Evolutionary conservation across 208 protist species (phyloP).

Genomic region (Crithidia thermophila): DNA sequence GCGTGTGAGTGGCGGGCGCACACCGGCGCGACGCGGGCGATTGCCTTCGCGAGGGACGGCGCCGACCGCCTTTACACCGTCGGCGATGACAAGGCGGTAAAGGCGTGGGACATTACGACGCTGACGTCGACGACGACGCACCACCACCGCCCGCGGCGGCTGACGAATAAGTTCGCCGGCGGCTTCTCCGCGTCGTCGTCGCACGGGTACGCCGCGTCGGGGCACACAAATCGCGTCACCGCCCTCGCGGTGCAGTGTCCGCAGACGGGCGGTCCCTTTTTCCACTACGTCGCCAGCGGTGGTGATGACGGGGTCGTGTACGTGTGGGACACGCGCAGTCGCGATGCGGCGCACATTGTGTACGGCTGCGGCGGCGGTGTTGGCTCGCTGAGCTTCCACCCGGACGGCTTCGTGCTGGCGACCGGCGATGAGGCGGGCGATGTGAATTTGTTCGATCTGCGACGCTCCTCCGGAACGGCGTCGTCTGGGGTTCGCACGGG

Average conservation of each 20-base stretch:
- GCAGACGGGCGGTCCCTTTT: constrained; percentile 18
- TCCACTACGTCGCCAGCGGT: constrained; percentile 73
- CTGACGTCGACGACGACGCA: constrained; percentile 13
- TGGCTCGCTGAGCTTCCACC: constrained; percentile 78
- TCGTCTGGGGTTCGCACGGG: neutral
- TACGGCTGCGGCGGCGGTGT: constrained; percentile 65
- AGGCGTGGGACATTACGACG: constrained; percentile 71
- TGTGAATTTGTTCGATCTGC: constrained; percentile 91
- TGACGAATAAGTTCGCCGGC: constrained; percentile 53
- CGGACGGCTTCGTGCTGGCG: constrained; percentile 81
- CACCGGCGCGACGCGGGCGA: constrained; percentile 60
- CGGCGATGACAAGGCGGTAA: constrained; percentile 88
- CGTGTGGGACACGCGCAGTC: constrained; percentile 82
- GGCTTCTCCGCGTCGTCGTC: constrained; percentile 33
- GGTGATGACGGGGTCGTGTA: constrained; percentile 79
- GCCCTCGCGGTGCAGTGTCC: constrained; percentile 56
- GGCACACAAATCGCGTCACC: constrained; percentile 89
- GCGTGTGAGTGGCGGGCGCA: constrained; percentile 55
- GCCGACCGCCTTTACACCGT: constrained; percentile 70
- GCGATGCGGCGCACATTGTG: constrained; percentile 59
- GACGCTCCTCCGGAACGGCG: constrained; percentile 23
- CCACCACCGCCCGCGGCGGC: constrained; percentile 2
- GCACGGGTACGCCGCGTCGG: constrained; percentile 3
- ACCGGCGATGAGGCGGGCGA: constrained; percentile 62
- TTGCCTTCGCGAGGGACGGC: constrained; percentile 73